Base-by-base conservation (phyloP, 768 basidiomycete species). In the Candolleomyces aberdarensis region DNA sequence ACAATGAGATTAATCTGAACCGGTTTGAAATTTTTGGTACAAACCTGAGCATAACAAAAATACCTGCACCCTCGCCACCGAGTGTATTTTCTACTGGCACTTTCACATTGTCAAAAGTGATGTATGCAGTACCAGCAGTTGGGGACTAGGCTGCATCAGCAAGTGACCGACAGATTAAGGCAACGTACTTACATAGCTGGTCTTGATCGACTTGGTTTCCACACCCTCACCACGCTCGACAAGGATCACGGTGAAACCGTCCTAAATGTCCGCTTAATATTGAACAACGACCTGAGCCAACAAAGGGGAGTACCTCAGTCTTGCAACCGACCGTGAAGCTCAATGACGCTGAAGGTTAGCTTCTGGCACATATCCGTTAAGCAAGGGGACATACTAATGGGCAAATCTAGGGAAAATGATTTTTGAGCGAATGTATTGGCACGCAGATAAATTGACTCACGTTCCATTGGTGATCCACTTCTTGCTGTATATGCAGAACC, bases 81-180 rank as follows among this genome's bases (percentile, higher is more conserved):
- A 97, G 82, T 22, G 88, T 90, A 71, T 96, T 92, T 67, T 84
- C 89, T 1, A 89, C 84, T 6, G 94, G 93, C 0, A 95, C 92
- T 67, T 87, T 88, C 56, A 90, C 92, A 60, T 90, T 85, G 59
- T 93, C 89, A 65, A 91, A 89, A 3, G 86, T 87, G 63, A 91
- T 75, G 65, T 83, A 88, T 26, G 89, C 85, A 0, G 93, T 95
- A 22, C 94, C 94, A 22, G 94, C 94, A 0, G 93, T 77, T 3
- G 89, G 72, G 0, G 92, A 93, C 79, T 79, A 40, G n/a, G 48
- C 31, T 13, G 63, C 39, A 26, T 47, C 40, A 20, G 43, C 41
- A 32, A 40, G 39, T 44, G 10, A 61, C 44, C 15, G 36, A n/a
- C 15, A 20, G 46, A 14, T 15, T 29, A 41, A 60, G 3, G 22